Base-by-base conservation (phyloP, 371 early-diverging fungal species). In the Mucor lusitanicus region DNA sequence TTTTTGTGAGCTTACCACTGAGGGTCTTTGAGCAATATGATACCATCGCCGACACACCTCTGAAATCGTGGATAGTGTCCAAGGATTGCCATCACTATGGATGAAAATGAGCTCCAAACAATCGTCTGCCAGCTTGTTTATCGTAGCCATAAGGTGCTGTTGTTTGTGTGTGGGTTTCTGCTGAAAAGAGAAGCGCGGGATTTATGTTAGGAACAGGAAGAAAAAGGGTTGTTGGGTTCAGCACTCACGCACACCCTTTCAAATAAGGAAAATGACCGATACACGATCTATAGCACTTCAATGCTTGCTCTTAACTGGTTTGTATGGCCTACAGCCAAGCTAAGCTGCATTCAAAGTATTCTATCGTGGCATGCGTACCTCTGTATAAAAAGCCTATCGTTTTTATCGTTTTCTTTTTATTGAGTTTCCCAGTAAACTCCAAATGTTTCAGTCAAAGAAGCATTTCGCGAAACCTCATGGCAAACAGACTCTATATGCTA, bases 31-130 rank as follows among this genome's bases (percentile, higher is more conserved):
- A 37, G 65, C 60, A 15, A 72, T 65, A 19, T 48, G 7, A 54
- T 72, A 72, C 72, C 72, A 72, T 44, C 56, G 61, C 15, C 69
- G 61, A 59, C 69, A 72, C 7, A 72, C 72, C 40, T 40, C 27
- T 8, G 55, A n/a, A 15, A 72, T 27, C 0, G 65, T 37, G 17
- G 37, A 44, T 17, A 72, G 48, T 11, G 69, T 65, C 68, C 62
- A 72, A 12, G 72, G 72, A 46, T 65, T 62, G 3, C 72, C 72
- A 13, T 55, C 65, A 40, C 72, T 62, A 0, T 56, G 55, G 42
- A 50, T 6, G 65, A 72, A 72, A 11, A 72, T 39, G 17, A 68
- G 58, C 15, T 72, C 62, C 21, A 72, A 23, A 21, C 72, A 72
- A 54, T 72, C 72, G 32, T 72, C 64, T 15, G 48, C 65, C 0